phyloP scores from a whole-genome alignment of 305 asterid genomes.

The Solanum hybrid region DNA sequence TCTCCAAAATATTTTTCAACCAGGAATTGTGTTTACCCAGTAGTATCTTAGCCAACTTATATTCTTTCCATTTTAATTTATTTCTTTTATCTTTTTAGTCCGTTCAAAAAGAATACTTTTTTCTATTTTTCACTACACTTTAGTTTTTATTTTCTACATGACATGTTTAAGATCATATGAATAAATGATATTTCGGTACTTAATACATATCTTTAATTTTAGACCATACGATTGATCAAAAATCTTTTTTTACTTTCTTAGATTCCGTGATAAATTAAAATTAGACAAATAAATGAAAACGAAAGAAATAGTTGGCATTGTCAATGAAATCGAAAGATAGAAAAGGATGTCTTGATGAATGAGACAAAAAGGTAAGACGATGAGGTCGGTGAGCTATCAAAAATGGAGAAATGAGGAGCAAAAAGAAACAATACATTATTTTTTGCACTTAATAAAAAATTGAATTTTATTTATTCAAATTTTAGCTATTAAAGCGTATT shows the following conservation, averaged over 20 bases:
- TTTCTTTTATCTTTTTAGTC: background rate
- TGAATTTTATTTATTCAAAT: background rate
- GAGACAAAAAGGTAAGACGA: background rate
- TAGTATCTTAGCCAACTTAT: background rate
- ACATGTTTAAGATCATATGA: background rate
- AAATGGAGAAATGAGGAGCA: background rate
- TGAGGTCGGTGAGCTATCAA: background rate
- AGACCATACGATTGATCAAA: background rate
- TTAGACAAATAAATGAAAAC: background rate
- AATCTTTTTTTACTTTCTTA: background rate
- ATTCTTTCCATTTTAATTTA: background rate
- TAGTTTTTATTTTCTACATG: too few relatives aligned
- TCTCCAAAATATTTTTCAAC: background rate
- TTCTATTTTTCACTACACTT: background rate
- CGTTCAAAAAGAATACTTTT: too few relatives aligned
- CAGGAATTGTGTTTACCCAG: background rate
- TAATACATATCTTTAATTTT: background rate
- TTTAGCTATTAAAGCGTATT: background rate
- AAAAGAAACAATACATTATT: background rate
- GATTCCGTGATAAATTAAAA: background rate
- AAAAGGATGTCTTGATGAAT: background rate
- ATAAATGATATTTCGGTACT: too few relatives aligned
- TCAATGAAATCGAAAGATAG: background rate
- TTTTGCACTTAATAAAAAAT: too few relatives aligned
- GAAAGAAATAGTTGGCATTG: background rate